Base-by-base conservation (phyloP, 805 yeast genomes). In the Zygotorulaspora florentina region DNA sequence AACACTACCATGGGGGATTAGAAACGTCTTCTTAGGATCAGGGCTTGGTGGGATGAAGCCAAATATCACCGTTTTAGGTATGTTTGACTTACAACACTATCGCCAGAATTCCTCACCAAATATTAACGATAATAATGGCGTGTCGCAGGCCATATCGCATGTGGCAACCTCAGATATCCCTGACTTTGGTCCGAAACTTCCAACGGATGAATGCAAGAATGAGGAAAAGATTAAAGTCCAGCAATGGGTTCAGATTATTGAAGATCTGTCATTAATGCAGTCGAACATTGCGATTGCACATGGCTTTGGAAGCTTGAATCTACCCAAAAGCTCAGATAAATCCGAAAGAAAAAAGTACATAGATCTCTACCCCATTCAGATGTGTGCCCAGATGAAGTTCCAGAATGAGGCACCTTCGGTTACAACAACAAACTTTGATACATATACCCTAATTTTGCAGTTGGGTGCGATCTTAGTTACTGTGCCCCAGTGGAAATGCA, bases 1-100 rank as follows among this genome's bases (percentile, higher is more conserved):
- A 0, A 76, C 85, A 1, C 72, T 93, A 35, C 84, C 89, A 0
- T 91, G 98, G 97, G 98, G 99, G 20, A 95, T 88, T 0, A 73
- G 99, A 50, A 91, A 91, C 61, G 89, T 93, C 8, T 89, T 79
- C 48, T 65, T 91, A 48, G 97, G 97, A 0, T 85, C 96, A 2
- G 99, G 99, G 0, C 71, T 93, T n/a, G 99, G 99, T 7, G 97
- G 96, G 10, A 93, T 93, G 99, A 84, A 80, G 57, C 99, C 99
- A 1, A 93, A 93, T 61, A 90, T 93, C 42, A 87, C 96, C 0
- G 95, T 93, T 0, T 50, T 93, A 27, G 98, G 98, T 0, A 89
- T 89, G 58, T 87, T 83, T 55, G 96, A 91, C 59, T 71, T 83
- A 48, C 66, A 64, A 7, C 46, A 47, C 16, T 39, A 47, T 39